Conservation (phyloP, 495 filamentous ascomycete genomes). For the Lasiosphaeris hirsuta region DNA sequence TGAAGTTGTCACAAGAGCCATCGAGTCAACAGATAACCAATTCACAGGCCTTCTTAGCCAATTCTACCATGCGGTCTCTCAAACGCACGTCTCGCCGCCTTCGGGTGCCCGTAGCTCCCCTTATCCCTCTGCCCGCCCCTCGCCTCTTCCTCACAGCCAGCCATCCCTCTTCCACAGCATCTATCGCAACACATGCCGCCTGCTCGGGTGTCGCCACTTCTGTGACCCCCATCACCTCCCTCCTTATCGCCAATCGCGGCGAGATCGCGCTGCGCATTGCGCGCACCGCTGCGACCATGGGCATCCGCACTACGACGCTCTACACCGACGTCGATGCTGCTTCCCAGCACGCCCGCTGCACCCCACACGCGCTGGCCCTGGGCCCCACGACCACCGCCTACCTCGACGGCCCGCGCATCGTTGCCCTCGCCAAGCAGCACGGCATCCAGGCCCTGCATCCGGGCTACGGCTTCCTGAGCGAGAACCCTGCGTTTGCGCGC, state of each 20-base stretch:
- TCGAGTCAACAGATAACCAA: not conserved
- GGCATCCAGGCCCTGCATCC: slow-evolving; percentile 91
- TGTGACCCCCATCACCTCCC: slow-evolving; percentile 65
- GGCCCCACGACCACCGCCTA: slow-evolving; percentile 79
- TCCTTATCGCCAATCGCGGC: slow-evolving; percentile 93
- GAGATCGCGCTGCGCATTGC: slow-evolving; percentile 95
- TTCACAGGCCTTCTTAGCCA: not conserved
- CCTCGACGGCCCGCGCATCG: slow-evolving; percentile 89
- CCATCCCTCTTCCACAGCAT: slow-evolving; percentile 6
- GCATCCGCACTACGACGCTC: slow-evolving; percentile 89
- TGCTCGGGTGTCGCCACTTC: slow-evolving; percentile 26
- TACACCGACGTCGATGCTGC: slow-evolving; percentile 89
- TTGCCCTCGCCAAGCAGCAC: slow-evolving; percentile 75
- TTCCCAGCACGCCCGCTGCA: slow-evolving; percentile 84
- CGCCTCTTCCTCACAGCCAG: slow-evolving; percentile 12
- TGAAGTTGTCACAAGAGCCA: not conserved
- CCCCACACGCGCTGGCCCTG: slow-evolving; percentile 76
- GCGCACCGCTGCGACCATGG: slow-evolving; percentile 78
- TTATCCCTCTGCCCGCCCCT: slow-evolving; percentile 9
- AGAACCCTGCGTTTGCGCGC: slow-evolving; percentile 87
- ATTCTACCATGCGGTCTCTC: slow-evolving; percentile 34
- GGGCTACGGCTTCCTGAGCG: slow-evolving; percentile 94
- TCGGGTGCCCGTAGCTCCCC: slow-evolving; percentile 11
- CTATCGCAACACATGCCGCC: slow-evolving; percentile 25
- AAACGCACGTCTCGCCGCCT: slow-evolving; percentile 30